These are phyloP conservation scores for Crithidia expoeki DNA, from an alignment of 208 protist genomes.

Conservation along the genomic window DNA sequence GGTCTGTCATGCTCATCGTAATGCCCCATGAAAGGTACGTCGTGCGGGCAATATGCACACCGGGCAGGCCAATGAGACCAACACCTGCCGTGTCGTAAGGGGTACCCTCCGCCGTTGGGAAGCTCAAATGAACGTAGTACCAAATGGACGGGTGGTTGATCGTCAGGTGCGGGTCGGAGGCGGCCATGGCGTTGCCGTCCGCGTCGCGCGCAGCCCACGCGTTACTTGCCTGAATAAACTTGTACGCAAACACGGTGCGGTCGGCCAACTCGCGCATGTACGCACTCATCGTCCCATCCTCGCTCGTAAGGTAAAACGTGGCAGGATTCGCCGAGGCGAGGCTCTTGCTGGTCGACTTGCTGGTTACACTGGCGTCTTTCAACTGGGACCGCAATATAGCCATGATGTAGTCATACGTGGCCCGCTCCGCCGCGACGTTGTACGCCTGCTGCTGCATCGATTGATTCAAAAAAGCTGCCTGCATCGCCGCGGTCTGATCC, in stretches of 20 bases:
- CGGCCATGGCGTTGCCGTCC: constrained; percentile 39
- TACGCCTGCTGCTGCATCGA: constrained; percentile 6
- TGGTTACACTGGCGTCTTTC: constrained; percentile 2
- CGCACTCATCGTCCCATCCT: constrained; percentile 7
- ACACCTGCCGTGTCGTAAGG: constrained; percentile 54
- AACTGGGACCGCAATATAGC: constrained; percentile 25
- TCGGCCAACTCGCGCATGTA: constrained; percentile 20
- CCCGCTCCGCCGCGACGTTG: constrained; percentile 24
- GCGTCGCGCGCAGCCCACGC: constrained; percentile 51
- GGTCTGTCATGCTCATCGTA: constrained; percentile 70
- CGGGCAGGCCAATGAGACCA: constrained; percentile 48
- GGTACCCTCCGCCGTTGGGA: constrained; percentile 33
- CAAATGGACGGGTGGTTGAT: constrained; percentile 64
- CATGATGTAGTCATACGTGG: constrained; percentile 42
- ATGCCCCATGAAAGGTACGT: constrained; percentile 68
- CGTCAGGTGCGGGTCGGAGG: constrained; percentile 66
- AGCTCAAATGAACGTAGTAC: constrained; percentile 64
- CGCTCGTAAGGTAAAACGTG: constrained; percentile 9
- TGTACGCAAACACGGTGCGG: constrained; percentile 40
- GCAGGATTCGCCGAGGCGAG: not conserved
- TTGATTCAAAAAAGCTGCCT: not conserved
- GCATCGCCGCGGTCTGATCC: not conserved
- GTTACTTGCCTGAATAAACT: constrained; percentile 58
- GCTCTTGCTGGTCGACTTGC: constrained; percentile 12
- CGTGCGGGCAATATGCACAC: constrained; percentile 61